phyloP scores from a whole-genome alignment of 257 asterid genomes.

The Solanum boliviense region DNA sequence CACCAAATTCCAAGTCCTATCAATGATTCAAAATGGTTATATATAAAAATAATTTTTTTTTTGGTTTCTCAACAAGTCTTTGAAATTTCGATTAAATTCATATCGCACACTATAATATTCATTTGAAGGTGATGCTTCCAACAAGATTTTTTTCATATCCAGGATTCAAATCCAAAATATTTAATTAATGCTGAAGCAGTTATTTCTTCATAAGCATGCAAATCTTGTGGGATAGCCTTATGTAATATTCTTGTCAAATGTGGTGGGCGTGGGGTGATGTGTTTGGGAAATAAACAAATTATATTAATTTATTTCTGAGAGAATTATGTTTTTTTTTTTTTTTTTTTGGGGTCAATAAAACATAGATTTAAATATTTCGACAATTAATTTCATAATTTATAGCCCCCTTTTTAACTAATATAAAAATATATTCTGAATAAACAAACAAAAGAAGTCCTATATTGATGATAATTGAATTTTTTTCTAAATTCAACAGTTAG shows the following conservation, averaged over 20 bases:
- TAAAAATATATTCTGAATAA: neutral
- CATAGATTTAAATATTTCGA: neutral
- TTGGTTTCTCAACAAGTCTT: too few species aligned
- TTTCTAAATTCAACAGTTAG: neutral
- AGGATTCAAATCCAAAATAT: fast-evolving
- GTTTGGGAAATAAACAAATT: neutral
- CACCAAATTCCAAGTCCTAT: conserved; percentile 5
- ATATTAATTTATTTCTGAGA: neutral
- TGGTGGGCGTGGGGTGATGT: neutral
- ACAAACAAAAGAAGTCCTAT: neutral
- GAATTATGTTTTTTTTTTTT: neutral
- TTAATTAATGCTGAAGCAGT: too few species aligned
- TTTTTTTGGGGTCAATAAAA: neutral
- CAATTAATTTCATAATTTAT: neutral
- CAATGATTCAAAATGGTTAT: neutral
- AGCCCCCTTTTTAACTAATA: neutral
- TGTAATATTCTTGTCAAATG: neutral
- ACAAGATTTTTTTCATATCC: fast-evolving
- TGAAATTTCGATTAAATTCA: neutral
- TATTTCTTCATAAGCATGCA: neutral
- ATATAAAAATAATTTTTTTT: neutral
- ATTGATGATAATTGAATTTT: neutral
- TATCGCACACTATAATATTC: fast-evolving
- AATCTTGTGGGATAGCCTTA: neutral
- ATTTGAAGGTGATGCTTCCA: fast-evolving